Conservation (phyloP, 257 asterid species). For the Solanum corneliomulleri region DNA sequence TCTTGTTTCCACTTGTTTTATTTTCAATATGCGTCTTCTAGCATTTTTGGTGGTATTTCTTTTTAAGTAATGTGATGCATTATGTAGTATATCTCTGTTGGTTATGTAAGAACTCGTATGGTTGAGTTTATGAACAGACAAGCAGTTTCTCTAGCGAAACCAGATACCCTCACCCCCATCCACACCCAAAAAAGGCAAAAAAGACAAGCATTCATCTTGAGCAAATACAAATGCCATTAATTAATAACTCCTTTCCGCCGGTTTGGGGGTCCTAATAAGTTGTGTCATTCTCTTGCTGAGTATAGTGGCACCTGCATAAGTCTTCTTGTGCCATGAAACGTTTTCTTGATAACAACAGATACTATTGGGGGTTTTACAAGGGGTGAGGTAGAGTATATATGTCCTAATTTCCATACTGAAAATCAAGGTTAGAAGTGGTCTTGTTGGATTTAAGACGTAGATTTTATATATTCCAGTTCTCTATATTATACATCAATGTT, state of each 20-base stretch:
- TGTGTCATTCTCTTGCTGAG: neutral
- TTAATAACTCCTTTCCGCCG: neutral
- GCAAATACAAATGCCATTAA: neutral
- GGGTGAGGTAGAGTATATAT: too few relatives aligned
- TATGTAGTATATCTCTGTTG: neutral
- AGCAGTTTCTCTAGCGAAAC: neutral
- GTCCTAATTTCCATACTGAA: too few relatives aligned
- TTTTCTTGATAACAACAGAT: too few relatives aligned
- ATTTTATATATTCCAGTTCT: too few relatives aligned
- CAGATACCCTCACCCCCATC: too few relatives aligned
- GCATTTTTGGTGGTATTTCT: neutral
- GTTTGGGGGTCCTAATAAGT: neutral
- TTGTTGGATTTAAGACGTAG: too few relatives aligned
- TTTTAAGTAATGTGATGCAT: neutral
- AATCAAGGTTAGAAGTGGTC: too few relatives aligned
- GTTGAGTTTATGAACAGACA: neutral
- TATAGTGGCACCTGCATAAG: neutral
- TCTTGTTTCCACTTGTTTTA: neutral
- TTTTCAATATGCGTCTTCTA: neutral
- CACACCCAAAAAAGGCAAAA: too few relatives aligned
- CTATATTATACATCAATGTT: neutral
- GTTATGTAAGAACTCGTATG: neutral
- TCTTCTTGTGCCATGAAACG: neutral
- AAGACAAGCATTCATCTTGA: too few relatives aligned
- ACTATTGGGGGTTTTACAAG: accelerated